These are phyloP conservation scores for Filobasidium wieringae DNA, from an alignment of 768 basidiomycete genomes.

Conservation along the genomic window DNA sequence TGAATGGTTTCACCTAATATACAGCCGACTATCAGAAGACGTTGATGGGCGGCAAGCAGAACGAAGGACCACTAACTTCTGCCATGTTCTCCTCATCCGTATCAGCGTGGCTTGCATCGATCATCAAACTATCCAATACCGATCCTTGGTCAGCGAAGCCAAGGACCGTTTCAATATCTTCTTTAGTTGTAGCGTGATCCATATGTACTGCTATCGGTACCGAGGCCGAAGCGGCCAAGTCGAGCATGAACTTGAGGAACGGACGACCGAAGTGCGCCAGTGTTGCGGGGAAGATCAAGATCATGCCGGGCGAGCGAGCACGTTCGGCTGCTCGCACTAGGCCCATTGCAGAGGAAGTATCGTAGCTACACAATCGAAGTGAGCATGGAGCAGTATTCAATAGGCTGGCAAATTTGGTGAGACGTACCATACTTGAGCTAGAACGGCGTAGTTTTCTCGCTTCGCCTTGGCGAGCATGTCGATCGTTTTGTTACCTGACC, in stretches of 20 bases:
- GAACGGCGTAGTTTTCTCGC: conserved; percentile 27
- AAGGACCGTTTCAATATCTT: conserved; percentile 36
- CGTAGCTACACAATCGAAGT: conserved; percentile 25
- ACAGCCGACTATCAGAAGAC: conserved; percentile 34
- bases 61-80: conserved; percentile 10
- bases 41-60: conserved; percentile 10
- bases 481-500: conserved; percentile 38
- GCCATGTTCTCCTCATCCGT: conserved; percentile 15
- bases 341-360: conserved; percentile 29
- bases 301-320: conserved; percentile 34
- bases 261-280: neutral
- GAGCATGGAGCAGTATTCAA: neutral
- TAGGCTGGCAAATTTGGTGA: neutral
- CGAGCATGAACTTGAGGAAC: conserved; percentile 33
- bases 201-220: conserved; percentile 40
- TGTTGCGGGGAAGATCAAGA: conserved; percentile 20
- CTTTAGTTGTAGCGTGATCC: conserved; percentile 38
- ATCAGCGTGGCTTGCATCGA: conserved; percentile 38
- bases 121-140: conserved; percentile 40
- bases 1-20: conserved; percentile 32
- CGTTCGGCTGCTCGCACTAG: conserved; percentile 38
- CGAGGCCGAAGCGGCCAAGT: conserved; percentile 36
- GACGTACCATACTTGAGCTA: conserved; percentile 8
- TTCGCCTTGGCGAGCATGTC: conserved; percentile 36
- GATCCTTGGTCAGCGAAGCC: conserved; percentile 38